Evolutionary conservation across 306 rosid genomes (phyloP), one percentile per base, ranked within the genome.

Genomic region (Gastrolobium villosum): DNA sequence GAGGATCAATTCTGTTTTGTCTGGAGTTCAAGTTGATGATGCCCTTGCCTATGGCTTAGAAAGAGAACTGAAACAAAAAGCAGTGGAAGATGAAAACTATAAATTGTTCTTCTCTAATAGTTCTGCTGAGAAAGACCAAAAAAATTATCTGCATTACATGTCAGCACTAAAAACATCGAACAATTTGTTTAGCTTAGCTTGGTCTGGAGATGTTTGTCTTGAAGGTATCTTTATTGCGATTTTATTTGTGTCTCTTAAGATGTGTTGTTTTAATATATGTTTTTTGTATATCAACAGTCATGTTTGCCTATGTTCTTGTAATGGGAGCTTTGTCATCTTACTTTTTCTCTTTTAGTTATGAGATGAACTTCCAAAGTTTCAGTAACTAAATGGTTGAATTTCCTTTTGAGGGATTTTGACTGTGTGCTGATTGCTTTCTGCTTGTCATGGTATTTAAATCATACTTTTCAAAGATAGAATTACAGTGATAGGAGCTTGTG

Each of bases 31-130:
- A 78, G 85, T 92, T 83, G 99, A 95, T 77, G 92, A 89, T 56
- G 78, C 99, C 78, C 97, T 95, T 61, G 98, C 99, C 76, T 85
- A 87, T 82, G 96, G 99, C 84, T 85, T 95, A 81, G 93, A 92
- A 88, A 89, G 89, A 89, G 96, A 95, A 83, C 83, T 95, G 85
- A 84, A 82, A 76, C 90, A 88, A 80, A 91, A 87, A 78, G 87
- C 84, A 55, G 53, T 74, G 50, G 83, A 43, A 10, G 84, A 92
- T 76, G 96, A 89, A n/a, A 86, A 71, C 76, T 90, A 87, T 67
- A 87, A 80, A 78, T 74, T 92, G 81, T 86, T 92, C 82, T 85
- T 89, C 76, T 71, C 81, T 8, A 66, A 80, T 65, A 79, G 68
- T 72, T 72, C 80, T 50, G 41, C 35, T 37, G 97, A 86, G 84